These are phyloP conservation scores for Aspergillus sclerotialis DNA, from an alignment of 2,329 filamentous ascomycete genomes.

Conservation along the genomic window DNA sequence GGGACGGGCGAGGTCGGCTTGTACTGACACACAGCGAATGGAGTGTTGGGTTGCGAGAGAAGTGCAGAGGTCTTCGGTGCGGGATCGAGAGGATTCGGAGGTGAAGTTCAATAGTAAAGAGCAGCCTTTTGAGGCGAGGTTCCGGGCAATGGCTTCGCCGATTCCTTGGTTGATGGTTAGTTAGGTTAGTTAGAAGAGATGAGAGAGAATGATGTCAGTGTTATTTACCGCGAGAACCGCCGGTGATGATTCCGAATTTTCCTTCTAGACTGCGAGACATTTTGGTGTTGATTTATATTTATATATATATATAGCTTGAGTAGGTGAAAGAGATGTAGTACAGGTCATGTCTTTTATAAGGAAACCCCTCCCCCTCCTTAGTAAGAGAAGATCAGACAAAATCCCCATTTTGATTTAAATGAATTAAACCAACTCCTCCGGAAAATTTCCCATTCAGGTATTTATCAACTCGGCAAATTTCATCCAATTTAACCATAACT, in stretches of 20 bases:
- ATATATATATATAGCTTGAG: background rate
- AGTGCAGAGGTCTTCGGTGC: constrained; percentile 48
- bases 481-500: background rate
- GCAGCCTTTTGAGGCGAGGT: constrained; percentile 65
- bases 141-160: constrained; percentile 61
- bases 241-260: constrained; percentile 73
- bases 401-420: background rate
- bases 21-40: constrained; percentile 56
- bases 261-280: constrained; percentile 51
- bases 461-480: constrained; percentile 1
- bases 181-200: constrained; percentile 4
- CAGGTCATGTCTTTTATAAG: background rate
- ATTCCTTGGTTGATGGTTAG: constrained; percentile 51
- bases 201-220: constrained; percentile 2
- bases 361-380: background rate
- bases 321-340: background rate
- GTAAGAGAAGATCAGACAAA: no score
- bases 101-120: constrained; percentile 67
- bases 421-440: constrained; percentile 5
- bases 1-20: constrained; percentile 63
- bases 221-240: constrained; percentile 63
- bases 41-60: constrained; percentile 51
- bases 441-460: constrained; percentile 20
- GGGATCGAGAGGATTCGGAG: constrained; percentile 51
- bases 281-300: constrained; percentile 3